Evolutionary conservation across 768 basidiomycete species (phyloP).

Genomic region (Hygrocybe coccinea): DNA sequence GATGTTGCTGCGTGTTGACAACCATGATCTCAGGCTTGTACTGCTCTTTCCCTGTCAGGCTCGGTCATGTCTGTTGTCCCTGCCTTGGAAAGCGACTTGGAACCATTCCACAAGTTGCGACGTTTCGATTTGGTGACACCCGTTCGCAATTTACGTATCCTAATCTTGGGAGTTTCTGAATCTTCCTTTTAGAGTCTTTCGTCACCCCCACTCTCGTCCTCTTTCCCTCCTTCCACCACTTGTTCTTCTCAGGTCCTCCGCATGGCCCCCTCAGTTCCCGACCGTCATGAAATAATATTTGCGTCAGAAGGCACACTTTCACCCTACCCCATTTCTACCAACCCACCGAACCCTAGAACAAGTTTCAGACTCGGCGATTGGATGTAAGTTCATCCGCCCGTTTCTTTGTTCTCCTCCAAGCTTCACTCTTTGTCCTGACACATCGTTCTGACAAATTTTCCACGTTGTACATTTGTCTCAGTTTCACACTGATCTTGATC

Average conservation of each 20-base stretch:
- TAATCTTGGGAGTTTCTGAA: background rate
- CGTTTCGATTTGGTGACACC: slow-evolving; percentile 28
- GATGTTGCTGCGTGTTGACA: slow-evolving; percentile 3
- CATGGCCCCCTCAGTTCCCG: background rate
- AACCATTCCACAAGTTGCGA: slow-evolving; percentile 54
- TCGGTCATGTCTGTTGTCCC: slow-evolving; percentile 46
- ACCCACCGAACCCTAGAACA: slow-evolving; percentile 66
- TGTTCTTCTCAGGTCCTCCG: background rate
- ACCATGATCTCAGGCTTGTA: slow-evolving; percentile 43
- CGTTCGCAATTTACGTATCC: slow-evolving; percentile 8
- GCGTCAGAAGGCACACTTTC: slow-evolving; percentile 7
- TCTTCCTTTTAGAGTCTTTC: slow-evolving; percentile 2
- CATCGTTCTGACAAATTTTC: background rate
- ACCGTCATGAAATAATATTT: background rate
- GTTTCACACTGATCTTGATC: slow-evolving; percentile 2
- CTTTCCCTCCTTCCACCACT: background rate
- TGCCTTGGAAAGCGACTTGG: slow-evolving; percentile 59
- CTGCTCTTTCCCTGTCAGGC: slow-evolving; percentile 48
- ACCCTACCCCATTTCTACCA: slow-evolving; percentile 58
- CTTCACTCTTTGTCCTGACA: slow-evolving; percentile 11
- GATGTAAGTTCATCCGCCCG: slow-evolving; percentile 60
- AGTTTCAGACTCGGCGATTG: slow-evolving; percentile 68
- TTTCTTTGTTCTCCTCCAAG: slow-evolving; percentile 13
- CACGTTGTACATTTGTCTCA: slow-evolving; percentile 2
- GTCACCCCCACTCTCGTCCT: background rate